Evolutionary conservation across 208 protist species (phyloP).

Genomic region (Acanthamoeba culbertsoni): DNA sequence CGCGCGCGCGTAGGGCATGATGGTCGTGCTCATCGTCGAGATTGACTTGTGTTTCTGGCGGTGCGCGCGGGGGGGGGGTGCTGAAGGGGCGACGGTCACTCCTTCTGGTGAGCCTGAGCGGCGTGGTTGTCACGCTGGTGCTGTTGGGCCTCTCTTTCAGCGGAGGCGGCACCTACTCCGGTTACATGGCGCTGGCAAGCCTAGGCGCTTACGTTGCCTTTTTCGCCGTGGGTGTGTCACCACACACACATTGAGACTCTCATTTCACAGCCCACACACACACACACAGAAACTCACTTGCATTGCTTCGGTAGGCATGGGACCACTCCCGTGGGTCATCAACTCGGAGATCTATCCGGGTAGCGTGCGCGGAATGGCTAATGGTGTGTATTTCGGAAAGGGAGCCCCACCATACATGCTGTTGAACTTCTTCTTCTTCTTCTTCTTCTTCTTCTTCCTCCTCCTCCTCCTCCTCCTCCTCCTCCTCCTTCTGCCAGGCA

Average conservation of each 20-base stretch:
- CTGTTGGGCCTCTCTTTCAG: conserved; percentile 88
- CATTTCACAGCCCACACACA: background rate
- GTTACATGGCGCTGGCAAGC: background rate
- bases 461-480: background rate
- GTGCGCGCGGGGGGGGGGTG: background rate
- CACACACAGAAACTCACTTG: background rate
- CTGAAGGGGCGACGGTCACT: conserved; percentile 82
- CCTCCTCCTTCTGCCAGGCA: conserved; percentile 71
- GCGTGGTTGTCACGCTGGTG: conserved; percentile 83
- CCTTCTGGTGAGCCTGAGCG: conserved; percentile 84
- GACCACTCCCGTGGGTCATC: conserved; percentile 90
- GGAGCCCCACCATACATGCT: conserved; percentile 70
- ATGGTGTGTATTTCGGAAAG: background rate
- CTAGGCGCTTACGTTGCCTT: background rate
- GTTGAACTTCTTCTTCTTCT: background rate
- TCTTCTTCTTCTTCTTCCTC: background rate
- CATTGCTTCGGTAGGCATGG: conserved; percentile 78
- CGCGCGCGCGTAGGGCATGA: background rate
- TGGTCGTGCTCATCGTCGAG: background rate
- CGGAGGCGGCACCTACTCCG: conserved; percentile 67
- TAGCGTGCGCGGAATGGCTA: conserved; percentile 77
- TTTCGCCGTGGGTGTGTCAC: background rate
- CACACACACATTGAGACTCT: background rate
- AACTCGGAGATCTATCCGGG: conserved; percentile 91
- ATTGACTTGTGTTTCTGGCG: background rate